Evolutionary conservation across 2,329 filamentous ascomycete species (phyloP), one percentile per base, ranked within the genome.

Genomic region (Fusarium staphyleae): DNA sequence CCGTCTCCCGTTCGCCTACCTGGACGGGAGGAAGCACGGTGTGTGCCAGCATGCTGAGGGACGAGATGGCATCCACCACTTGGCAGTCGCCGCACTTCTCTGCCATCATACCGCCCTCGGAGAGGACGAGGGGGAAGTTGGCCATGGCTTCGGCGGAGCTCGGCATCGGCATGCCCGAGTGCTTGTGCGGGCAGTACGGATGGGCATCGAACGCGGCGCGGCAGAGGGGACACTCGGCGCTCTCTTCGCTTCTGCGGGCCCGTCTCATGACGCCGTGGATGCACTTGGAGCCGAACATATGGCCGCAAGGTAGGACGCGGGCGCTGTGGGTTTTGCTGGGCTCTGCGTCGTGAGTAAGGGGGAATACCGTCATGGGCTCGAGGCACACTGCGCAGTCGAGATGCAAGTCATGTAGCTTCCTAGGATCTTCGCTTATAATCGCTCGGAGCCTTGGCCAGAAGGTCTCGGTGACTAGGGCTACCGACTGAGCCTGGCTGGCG

Each of bases 51-150:
- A 9, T 10, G 5, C 18, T 42, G n/a, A 61, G 33, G 1, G 18
- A 45, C 7, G 22, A n/a, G 6, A 62, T 6, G 9, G 32, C 33
- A 1, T 55, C 53, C 0, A 10, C 10, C 5, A 43, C 36, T 9
- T 50, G 18, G 3, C 57, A 61, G 1, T 58, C 15, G 2, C 53
- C 58, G 22, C 57, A 61, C 3, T 34, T 36, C 1, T 47, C 36
- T 2, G 50, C 14, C 3, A 59, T 14, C 12, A n/a, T 18, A 7
- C 44, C 55, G 0, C 56, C 45, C 13, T 59, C 55, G 1, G 15
- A 15, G 11, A 61, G 14, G 1, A 2, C 37, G 5, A 2, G 44
- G 2, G 41, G 57, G 8, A 37, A 58, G 0, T 10, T 26, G 3
- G 5, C 5, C 4, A 61, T 40, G 1, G 18, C 44, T 1, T 28